These are phyloP conservation scores for Cryoendolithus antarcticus DNA, from an alignment of 2,329 filamentous ascomycete genomes.

Conservation along the genomic window DNA sequence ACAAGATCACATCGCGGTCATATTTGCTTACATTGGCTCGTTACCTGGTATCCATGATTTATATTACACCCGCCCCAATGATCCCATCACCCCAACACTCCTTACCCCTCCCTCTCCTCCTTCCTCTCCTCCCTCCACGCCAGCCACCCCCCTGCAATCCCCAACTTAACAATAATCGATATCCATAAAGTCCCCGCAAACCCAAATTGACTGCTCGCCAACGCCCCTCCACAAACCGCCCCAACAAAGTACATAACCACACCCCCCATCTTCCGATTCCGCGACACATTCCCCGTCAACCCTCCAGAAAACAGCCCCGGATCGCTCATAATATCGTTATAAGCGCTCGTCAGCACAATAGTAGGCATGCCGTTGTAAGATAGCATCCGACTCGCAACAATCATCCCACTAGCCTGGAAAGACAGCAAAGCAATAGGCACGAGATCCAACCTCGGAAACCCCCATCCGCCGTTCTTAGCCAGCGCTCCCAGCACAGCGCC, in stretches of 20 bases:
- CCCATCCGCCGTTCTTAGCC: slow-evolving; percentile 5
- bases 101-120: slow-evolving; percentile 2
- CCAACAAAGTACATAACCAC: slow-evolving; percentile 38
- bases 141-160: slow-evolving; percentile 25
- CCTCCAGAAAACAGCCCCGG: slow-evolving; percentile 31
- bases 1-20: too few relatives aligned
- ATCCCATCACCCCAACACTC: neutral
- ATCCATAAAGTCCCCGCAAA: slow-evolving; percentile 38
- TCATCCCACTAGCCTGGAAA: slow-evolving; percentile 65
- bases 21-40: too few relatives aligned
- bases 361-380: slow-evolving; percentile 58
- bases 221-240: slow-evolving; percentile 40
- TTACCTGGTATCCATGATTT: too few relatives aligned
- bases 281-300: slow-evolving; percentile 33
- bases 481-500: slow-evolving; percentile 7
- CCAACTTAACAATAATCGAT: slow-evolving; percentile 24
- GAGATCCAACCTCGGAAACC: slow-evolving; percentile 33
- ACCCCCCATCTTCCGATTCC: slow-evolving; percentile 38
- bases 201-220: slow-evolving; percentile 37
- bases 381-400: slow-evolving; percentile 56
- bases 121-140: slow-evolving; percentile 23
- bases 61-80: too few relatives aligned
- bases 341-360: slow-evolving; percentile 66
- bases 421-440: slow-evolving; percentile 56
- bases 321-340: slow-evolving; percentile 65